Evolutionary conservation across 169 alveolate species (phyloP).

Genomic region (Plasmodium knowlesi): DNA sequence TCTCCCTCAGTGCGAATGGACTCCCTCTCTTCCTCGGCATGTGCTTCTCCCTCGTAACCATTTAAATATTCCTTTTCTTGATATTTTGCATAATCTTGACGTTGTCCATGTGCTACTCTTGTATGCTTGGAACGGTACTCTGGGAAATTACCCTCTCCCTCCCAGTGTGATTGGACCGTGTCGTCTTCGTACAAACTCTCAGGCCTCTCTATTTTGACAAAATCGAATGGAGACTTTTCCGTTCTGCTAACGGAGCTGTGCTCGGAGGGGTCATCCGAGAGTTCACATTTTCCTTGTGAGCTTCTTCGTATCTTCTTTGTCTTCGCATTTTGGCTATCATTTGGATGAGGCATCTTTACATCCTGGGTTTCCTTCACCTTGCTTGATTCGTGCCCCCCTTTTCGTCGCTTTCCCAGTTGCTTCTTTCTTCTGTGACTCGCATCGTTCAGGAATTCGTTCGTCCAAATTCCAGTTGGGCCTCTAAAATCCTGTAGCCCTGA

Average conservation of each 20-base stretch:
- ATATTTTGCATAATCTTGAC: background rate
- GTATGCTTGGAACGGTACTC: background rate
- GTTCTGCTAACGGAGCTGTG: background rate
- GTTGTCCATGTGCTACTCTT: background rate
- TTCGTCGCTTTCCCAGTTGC: constrained; percentile 43
- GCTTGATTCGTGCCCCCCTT: constrained; percentile 35
- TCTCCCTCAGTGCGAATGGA: background rate
- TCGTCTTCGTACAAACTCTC: background rate
- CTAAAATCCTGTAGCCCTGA: constrained; percentile 86
- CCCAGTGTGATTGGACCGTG: background rate
- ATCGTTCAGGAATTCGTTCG: constrained; percentile 74
- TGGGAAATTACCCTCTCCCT: background rate
- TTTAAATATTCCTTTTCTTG: background rate
- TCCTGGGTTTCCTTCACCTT: background rate
- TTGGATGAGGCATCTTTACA: background rate
- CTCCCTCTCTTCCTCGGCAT: background rate
- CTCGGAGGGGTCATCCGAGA: background rate
- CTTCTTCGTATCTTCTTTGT: constrained; percentile 8
- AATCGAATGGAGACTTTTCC: background rate
- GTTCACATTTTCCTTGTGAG: background rate
- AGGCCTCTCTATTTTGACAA: background rate
- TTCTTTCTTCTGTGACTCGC: constrained; percentile 32
- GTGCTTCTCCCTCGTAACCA: background rate
- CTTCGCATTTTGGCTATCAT: background rate
- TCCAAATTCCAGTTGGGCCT: constrained; percentile 88